A percentile compares a stretch with the other conserved stretches of the same genome.
phyloP scores from a whole-genome alignment of 106 monocot species.

The Dendrobium catenatum region DNA sequence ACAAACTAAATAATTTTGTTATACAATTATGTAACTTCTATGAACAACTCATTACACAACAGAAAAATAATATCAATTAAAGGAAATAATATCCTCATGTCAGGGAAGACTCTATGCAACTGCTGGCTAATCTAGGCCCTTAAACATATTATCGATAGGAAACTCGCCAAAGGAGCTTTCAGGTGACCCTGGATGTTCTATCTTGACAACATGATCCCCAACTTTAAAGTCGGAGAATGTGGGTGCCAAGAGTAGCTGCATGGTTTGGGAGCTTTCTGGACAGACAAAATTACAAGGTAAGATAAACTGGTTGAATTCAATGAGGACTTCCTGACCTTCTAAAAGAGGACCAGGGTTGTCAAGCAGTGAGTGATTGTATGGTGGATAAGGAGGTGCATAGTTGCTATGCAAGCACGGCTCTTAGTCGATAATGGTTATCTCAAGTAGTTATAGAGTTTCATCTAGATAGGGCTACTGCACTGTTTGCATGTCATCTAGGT shows the following conservation, averaged over 20 bases:
- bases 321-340: no score
- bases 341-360: no score
- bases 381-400: not conserved
- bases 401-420: not conserved
- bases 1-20: no score
- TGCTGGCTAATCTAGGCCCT: constrained; percentile 27
- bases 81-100: not conserved
- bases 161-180: constrained; percentile 54
- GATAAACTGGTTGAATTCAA: no score
- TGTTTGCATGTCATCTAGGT: not conserved
- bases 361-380: no score
- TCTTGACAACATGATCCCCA: not conserved
- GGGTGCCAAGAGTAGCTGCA: not conserved
- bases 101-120: not conserved
- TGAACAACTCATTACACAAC: no score
- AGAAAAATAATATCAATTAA: not conserved
- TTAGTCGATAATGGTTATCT: not conserved
- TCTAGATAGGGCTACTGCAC: not conserved
- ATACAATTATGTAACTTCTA: no score
- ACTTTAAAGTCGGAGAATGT: constrained; percentile 16
- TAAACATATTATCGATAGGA: constrained; percentile 37
- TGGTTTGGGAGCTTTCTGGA: no score
- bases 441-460: not conserved
- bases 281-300: no score
- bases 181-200: not conserved